phyloP scores from a whole-genome alignment of 2,329 filamentous ascomycete species.

The Fusarium palustre region DNA sequence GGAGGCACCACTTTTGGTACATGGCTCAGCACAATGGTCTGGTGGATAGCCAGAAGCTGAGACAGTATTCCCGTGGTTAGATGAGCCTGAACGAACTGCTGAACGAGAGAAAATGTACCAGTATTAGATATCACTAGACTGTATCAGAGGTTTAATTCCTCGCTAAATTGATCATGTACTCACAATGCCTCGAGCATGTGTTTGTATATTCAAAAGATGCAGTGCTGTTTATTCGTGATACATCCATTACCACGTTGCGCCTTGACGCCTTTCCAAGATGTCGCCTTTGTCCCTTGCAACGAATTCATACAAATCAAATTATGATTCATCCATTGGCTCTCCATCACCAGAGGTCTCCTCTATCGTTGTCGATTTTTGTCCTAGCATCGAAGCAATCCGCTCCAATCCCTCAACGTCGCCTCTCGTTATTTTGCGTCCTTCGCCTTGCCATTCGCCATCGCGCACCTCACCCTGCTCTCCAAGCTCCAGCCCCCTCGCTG shows the following conservation, averaged over 20 bases:
- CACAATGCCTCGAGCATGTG: conserved; percentile 15
- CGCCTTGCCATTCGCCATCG: conserved; percentile 73
- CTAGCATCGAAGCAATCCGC: conserved; percentile 60
- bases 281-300: neutral
- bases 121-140: conserved; percentile 6
- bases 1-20: conserved; percentile 64
- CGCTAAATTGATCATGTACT: conserved; percentile 27
- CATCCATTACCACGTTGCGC: conserved; percentile 24
- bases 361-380: conserved; percentile 28
- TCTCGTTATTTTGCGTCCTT: conserved; percentile 61
- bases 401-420: conserved; percentile 70
- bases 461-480: conserved; percentile 70
- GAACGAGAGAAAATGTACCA: conserved; percentile 6
- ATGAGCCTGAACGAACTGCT: neutral
- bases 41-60: conserved; percentile 44
- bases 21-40: conserved; percentile 57
- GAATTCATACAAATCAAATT: neutral
- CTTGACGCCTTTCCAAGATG: conserved; percentile 17
- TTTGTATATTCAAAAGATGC: conserved; percentile 30
- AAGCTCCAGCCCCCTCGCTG: conserved; percentile 73
- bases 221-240: conserved; percentile 5
- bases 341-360: conserved; percentile 3
- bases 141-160: conserved; percentile 41
- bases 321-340: conserved; percentile 50
- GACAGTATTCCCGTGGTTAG: conserved; percentile 3